A percentile compares a stretch with the other conserved stretches of the same genome.
phyloP scores from a whole-genome alignment of 2,329 filamentous ascomycete species.

The Penicillium sclerotigenum region DNA sequence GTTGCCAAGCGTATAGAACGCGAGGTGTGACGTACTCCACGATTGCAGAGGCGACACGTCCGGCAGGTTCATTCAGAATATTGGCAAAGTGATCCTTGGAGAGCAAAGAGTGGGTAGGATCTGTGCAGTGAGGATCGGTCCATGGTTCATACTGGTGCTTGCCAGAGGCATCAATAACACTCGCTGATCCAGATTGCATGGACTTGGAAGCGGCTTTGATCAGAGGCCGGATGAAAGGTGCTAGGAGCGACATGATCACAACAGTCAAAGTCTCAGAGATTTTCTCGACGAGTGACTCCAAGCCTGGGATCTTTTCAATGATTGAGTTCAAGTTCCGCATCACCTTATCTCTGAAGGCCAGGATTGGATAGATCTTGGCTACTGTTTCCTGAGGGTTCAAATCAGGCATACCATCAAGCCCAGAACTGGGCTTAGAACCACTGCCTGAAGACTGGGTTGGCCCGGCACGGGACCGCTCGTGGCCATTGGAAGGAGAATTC shows the following conservation, averaged over 20 bases:
- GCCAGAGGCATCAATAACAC: slow-evolving; percentile 64
- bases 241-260: slow-evolving; percentile 85
- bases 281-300: slow-evolving; percentile 85
- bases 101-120: slow-evolving; percentile 78
- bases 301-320: slow-evolving; percentile 86
- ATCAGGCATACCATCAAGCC: slow-evolving; percentile 71
- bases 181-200: slow-evolving; percentile 80
- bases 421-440: slow-evolving; percentile 36
- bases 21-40: slow-evolving; percentile 85
- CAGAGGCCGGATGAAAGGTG: slow-evolving; percentile 87
- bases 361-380: slow-evolving; percentile 86
- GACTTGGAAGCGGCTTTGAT: slow-evolving; percentile 81
- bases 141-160: slow-evolving; percentile 76
- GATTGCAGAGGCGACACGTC: slow-evolving; percentile 68
- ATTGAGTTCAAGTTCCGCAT: slow-evolving; percentile 78
- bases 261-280: slow-evolving; percentile 90
- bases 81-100: slow-evolving; percentile 85
- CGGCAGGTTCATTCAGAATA: slow-evolving; percentile 72
- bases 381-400: slow-evolving; percentile 77
- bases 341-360: slow-evolving; percentile 90
- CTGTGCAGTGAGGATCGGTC: slow-evolving; percentile 70
- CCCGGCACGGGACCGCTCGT: slow-evolving; percentile 31
- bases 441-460: slow-evolving; percentile 45
- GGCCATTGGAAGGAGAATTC: slow-evolving; percentile 16
- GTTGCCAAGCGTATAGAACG: slow-evolving; percentile 89